These are phyloP conservation scores for Stygiomarasmius scandens DNA, from an alignment of 1,284 basidiomycete species.

Conservation along the genomic window DNA sequence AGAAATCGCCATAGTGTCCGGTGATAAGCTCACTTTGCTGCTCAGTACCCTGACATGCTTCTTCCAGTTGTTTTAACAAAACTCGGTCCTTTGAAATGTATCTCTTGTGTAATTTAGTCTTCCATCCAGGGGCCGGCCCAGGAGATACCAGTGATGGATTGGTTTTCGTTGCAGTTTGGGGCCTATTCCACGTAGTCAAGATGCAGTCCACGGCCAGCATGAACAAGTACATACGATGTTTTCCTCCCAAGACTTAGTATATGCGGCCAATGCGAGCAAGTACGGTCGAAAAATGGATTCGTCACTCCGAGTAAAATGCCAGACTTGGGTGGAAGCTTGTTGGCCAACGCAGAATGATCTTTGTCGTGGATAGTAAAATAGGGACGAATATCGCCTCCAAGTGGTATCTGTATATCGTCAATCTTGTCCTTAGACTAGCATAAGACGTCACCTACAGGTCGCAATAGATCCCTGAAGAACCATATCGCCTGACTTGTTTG, in stretches of 20 bases:
- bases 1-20: constrained; percentile 3
- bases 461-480: constrained; percentile 89
- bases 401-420: constrained; percentile 62
- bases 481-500: constrained; percentile 84
- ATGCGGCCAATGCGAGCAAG: constrained; percentile 93
- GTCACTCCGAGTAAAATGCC: constrained; percentile 91
- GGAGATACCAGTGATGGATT: constrained; percentile 32
- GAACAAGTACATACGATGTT: constrained; percentile 37
- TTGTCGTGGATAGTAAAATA: constrained; percentile 96
- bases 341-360: constrained; percentile 78
- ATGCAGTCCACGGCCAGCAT: not conserved
- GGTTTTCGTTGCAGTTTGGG: constrained; percentile 12
- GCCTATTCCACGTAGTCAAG: not conserved
- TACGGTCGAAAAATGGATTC: constrained; percentile 91
- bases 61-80: constrained; percentile 71
- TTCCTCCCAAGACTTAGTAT: constrained; percentile 67
- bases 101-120: constrained; percentile 79
- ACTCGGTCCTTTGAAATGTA: constrained; percentile 84
- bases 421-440: constrained; percentile 1
- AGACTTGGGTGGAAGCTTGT: constrained; percentile 81
- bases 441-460: constrained; percentile 61
- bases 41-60: constrained; percentile 52
- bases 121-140: constrained; percentile 71
- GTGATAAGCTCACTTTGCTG: constrained; percentile 49
- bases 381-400: constrained; percentile 86